These are phyloP conservation scores for Dalbergia cultrata DNA, from an alignment of 306 rosid genomes.

Conservation along the genomic window DNA sequence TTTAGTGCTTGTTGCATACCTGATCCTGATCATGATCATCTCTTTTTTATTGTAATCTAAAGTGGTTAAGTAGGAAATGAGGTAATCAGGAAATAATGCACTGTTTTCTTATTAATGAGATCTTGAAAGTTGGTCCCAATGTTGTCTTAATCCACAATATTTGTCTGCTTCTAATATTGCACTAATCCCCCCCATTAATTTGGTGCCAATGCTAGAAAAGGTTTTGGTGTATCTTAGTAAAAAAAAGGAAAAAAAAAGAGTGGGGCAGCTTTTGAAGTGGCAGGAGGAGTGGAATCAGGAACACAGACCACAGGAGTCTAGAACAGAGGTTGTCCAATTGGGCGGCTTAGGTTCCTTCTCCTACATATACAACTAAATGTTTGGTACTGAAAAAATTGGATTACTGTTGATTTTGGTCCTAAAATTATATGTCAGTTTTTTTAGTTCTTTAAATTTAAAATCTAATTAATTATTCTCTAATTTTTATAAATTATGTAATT, in stretches of 20 bases:
- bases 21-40: background rate
- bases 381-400: background rate
- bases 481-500: too few relatives aligned
- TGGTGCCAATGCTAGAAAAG: background rate
- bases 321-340: background rate
- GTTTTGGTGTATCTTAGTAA: background rate
- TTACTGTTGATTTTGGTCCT: too few relatives aligned
- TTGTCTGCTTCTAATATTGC: slow-evolving; percentile 7
- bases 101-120: background rate
- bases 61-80: background rate
- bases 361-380: background rate
- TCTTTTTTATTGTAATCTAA: background rate
- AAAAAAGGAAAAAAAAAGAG: background rate
- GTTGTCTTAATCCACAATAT: slow-evolving; percentile 12
- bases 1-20: slow-evolving; percentile 5
- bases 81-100: background rate
- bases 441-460: too few relatives aligned
- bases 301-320: background rate
- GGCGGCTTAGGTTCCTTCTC: background rate
- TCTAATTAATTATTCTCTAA: too few relatives aligned
- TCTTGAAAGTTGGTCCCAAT: background rate
- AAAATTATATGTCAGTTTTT: too few relatives aligned
- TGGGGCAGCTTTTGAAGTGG: slow-evolving; percentile 20
- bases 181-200: background rate
- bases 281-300: background rate